A percentile compares a stretch with the other conserved stretches of the same genome.
These are phyloP conservation scores for Globisporangium cederbergense DNA, from an alignment of 352 stramenopile species.

Conservation along the genomic window DNA sequence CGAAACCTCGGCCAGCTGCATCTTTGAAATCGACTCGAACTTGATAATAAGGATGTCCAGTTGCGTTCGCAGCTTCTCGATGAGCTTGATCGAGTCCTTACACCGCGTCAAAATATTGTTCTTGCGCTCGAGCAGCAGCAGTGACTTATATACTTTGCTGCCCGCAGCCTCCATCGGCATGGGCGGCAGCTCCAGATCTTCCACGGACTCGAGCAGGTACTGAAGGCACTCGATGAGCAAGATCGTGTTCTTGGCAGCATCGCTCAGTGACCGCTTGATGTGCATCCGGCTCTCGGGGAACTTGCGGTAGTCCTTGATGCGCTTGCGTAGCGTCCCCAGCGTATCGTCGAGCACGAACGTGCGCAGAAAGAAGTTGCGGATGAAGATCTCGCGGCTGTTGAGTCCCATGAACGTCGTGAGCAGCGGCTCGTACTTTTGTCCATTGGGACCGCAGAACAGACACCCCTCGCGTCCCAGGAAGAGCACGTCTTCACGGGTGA, in stretches of 20 bases:
- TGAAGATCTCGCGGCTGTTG: conserved; percentile 96
- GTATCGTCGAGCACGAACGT: conserved; percentile 96
- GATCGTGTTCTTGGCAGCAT: conserved; percentile 93
- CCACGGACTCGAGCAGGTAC: conserved; percentile 94
- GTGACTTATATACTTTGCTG: conserved; percentile 89
- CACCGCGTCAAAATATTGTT: conserved; percentile 90
- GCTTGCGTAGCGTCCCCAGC: conserved; percentile 81
- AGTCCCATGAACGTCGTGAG: conserved; percentile 96
- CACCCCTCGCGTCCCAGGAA: conserved; percentile 94
- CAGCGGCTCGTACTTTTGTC: conserved; percentile 93
- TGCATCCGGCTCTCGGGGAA: conserved; percentile 77
- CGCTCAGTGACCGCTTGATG: conserved; percentile 88
- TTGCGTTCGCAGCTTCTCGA: conserved; percentile 88
- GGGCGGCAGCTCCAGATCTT: conserved; percentile 75
- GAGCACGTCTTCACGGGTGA: conserved; percentile 94
- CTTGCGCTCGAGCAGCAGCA: conserved; percentile 87
- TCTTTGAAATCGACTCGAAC: conserved; percentile 85
- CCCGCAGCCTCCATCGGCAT: conserved; percentile 46
- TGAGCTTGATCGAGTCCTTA: conserved; percentile 95
- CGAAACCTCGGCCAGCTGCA: conserved; percentile 87
- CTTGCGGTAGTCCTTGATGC: conserved; percentile 85
- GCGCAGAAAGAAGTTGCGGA: conserved; percentile 96
- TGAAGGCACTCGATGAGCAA: conserved; percentile 95
- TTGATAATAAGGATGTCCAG: conserved; percentile 92
- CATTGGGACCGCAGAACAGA: conserved; percentile 92